Base-by-base conservation (phyloP, 352 stramenopile genomes). In the Pythium rhizo-oryzae region DNA sequence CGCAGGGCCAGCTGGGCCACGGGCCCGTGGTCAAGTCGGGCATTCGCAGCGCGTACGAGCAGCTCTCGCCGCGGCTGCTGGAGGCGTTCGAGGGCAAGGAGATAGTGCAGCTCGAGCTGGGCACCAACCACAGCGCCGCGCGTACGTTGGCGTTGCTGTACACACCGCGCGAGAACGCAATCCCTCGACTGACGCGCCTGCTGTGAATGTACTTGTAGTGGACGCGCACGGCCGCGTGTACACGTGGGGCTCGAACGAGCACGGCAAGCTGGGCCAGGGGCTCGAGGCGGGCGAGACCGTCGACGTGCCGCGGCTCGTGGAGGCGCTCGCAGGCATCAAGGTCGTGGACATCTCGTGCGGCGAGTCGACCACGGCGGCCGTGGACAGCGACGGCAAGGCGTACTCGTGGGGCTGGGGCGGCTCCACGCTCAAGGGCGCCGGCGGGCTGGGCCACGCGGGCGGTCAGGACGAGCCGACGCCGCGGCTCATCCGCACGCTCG, bases 361-460 rank as follows among this genome's bases (percentile, higher is more conserved):
- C 58, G 84, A 96, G 57, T 90, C 90, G 62, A 94, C 95, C 65
- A 97, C 91, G 24, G 87, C 85, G 16, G 91, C 90, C 0, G 81
- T 98, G 16, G 88, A 96, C 60, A 85, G 70, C 39, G 77, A 96
- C 4, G 90, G 90, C 69, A 93, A 93, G 67, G 84, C 96, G 52
- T 98, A 93, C 75, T 94, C 90, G 71, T 98, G 93, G 91, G 93
- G 93, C 33, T 96, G 84, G 86, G 88, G 88, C 61, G 86, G 88
- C 39, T 94, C 88, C 37, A 91, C 86, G 0, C 88, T 96, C 77
- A 92, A 93, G 50, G 88, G 86, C 23, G 82, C 82, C 3, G 84
- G 86, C 50, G 87, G 84, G 7, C 72, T 96, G 9, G 87, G 87
- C 61, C 87, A 93, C 44, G 86, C 82, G 13, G 83, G 82, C 19